phyloP scores from a whole-genome alignment of 768 basidiomycete species.

The Phanerochaete carnosa region DNA sequence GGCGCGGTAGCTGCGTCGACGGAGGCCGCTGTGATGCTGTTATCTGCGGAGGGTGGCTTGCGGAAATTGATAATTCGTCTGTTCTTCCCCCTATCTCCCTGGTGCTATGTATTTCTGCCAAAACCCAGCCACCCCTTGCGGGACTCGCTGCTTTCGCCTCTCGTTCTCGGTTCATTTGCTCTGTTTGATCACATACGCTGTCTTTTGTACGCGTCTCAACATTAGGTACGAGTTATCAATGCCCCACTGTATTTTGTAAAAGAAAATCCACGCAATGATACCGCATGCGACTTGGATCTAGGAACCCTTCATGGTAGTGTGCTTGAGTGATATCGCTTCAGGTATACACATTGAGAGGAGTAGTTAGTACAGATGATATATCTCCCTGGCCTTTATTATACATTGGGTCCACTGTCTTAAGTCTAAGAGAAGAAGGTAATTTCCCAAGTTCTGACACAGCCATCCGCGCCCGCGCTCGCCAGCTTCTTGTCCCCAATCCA shows the following conservation, averaged over 20 bases:
- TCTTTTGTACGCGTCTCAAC: constrained; percentile 5
- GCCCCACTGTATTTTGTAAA: constrained; percentile 11
- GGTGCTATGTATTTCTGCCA: constrained; percentile 4
- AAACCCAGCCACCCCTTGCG: constrained; percentile 8
- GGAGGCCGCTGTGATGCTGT: background rate
- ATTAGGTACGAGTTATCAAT: constrained; percentile 3
- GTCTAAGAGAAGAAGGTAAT: constrained; percentile 39
- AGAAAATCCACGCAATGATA: background rate
- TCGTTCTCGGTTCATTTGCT: constrained; percentile 6
- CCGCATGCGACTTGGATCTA: background rate
- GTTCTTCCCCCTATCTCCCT: background rate
- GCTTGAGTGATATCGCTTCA: background rate
- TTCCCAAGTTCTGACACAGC: constrained; percentile 71
- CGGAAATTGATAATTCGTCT: constrained; percentile 1
- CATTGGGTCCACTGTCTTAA: background rate
- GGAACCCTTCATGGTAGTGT: background rate
- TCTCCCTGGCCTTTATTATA: background rate
- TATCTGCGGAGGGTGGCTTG: constrained; percentile 2
- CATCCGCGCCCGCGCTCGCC: constrained; percentile 78
- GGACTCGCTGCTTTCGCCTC: background rate
- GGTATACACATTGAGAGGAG: background rate
- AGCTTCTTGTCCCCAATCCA: constrained; percentile 69
- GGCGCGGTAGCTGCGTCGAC: background rate
- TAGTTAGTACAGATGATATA: background rate
- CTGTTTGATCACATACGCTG: constrained; percentile 6